phyloP scores from a whole-genome alignment of 768 basidiomycete genomes.

The Lyophyllum shimeji region DNA sequence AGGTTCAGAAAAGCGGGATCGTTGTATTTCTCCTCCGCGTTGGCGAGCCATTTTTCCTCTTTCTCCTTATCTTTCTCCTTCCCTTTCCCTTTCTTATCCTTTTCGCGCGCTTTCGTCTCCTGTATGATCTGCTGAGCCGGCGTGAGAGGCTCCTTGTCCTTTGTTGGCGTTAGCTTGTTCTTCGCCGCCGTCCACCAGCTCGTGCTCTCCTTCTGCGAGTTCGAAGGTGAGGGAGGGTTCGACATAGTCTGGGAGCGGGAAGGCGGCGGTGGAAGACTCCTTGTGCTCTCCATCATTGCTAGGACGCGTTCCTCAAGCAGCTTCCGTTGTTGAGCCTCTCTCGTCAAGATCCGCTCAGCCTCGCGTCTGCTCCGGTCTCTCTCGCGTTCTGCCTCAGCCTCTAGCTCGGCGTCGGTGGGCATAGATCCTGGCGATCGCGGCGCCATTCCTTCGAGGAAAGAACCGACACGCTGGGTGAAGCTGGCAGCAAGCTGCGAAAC shows the following conservation, averaged over 20 bases:
- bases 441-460: slow-evolving; percentile 56
- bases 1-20: slow-evolving; percentile 63
- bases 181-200: slow-evolving; percentile 80
- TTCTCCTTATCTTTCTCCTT: slow-evolving; percentile 59
- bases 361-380: slow-evolving; percentile 74
- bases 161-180: slow-evolving; percentile 75
- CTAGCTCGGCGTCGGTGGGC: slow-evolving; percentile 76
- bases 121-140: slow-evolving; percentile 82
- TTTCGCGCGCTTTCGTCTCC: slow-evolving; percentile 69
- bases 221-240: slow-evolving; percentile 61
- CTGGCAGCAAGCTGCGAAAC: slow-evolving; percentile 72
- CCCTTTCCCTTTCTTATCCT: slow-evolving; percentile 47
- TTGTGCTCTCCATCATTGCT: slow-evolving; percentile 63
- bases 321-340: slow-evolving; percentile 68
- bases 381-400: slow-evolving; percentile 77
- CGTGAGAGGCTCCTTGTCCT: slow-evolving; percentile 71
- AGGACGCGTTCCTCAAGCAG: slow-evolving; percentile 72
- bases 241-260: slow-evolving; percentile 55
- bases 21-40: slow-evolving; percentile 46
- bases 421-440: slow-evolving; percentile 37
- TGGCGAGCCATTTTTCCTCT: slow-evolving; percentile 54
- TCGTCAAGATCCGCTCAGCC: slow-evolving; percentile 73
- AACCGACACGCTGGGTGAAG: slow-evolving; percentile 74
- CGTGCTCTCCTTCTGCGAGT: slow-evolving; percentile 59
- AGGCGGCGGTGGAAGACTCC: slow-evolving; percentile 57